These are phyloP conservation scores for Aspergillus floridensis DNA, from an alignment of 2,329 filamentous ascomycete species.

Conservation along the genomic window DNA sequence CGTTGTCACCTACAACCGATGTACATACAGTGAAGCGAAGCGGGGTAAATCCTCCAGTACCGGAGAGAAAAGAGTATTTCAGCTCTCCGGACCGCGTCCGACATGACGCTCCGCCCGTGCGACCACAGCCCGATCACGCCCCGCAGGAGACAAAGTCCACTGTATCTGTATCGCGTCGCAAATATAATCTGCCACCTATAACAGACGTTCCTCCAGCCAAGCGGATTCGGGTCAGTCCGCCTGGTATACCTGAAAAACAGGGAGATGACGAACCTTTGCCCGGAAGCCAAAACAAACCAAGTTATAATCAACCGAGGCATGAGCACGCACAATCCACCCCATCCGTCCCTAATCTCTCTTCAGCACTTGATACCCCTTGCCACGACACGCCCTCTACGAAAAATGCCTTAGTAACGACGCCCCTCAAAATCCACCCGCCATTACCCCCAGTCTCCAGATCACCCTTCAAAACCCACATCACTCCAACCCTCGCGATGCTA, in stretches of 20 bases:
- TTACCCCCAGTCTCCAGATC: slow-evolving; percentile 51
- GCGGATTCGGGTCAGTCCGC: background rate
- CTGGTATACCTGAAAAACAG: background rate
- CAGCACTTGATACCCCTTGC: background rate
- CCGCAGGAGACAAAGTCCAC: background rate
- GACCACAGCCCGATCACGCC: background rate
- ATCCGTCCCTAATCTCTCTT: background rate
- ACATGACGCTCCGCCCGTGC: background rate
- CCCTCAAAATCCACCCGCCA: slow-evolving; percentile 51
- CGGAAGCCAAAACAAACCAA: background rate
- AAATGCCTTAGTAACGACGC: slow-evolving; percentile 13
- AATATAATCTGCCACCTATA: background rate
- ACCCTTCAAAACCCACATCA: slow-evolving; percentile 55
- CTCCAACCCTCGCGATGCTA: slow-evolving; percentile 54
- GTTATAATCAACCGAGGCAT: background rate
- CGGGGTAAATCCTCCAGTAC: slow-evolving; percentile 8
- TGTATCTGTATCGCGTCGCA: background rate
- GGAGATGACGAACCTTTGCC: background rate
- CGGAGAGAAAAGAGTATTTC: background rate
- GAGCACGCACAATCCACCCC: background rate
- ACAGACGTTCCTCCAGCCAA: background rate
- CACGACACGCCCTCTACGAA: background rate
- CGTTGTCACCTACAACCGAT: background rate
- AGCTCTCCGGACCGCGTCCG: background rate
- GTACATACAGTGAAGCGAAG: slow-evolving; percentile 11